These are phyloP conservation scores for Lentinula detonsa DNA, from an alignment of 768 basidiomycete genomes.

Conservation along the genomic window DNA sequence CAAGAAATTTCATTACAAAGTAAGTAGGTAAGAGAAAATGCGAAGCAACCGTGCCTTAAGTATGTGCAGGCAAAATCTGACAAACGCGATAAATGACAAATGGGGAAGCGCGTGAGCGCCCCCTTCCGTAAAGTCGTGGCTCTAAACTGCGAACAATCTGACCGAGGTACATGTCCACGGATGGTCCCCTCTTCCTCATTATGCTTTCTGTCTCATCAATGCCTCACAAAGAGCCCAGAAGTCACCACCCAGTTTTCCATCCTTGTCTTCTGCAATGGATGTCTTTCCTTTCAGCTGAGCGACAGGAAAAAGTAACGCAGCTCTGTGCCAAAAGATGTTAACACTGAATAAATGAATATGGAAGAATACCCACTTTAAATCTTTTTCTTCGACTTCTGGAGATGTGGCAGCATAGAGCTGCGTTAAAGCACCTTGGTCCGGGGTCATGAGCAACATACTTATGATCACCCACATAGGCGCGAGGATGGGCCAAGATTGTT, in stretches of 20 bases:
- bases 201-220: not conserved
- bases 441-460: not conserved
- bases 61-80: no score
- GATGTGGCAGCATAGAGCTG: conserved; percentile 17
- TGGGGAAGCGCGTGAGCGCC: no score
- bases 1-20: no score
- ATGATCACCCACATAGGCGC: not conserved
- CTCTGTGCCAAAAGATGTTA: not conserved
- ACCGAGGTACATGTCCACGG: no score
- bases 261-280: conserved; percentile 7
- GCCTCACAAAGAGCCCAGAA: conserved; percentile 9
- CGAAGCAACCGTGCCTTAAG: no score
- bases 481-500: conserved; percentile 3
- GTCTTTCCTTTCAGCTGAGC: not conserved
- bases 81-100: no score
- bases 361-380: not conserved
- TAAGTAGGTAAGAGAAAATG: no score
- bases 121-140: no score
- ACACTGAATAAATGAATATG: not conserved
- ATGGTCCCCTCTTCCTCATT: no score
- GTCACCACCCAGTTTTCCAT: conserved; percentile 7
- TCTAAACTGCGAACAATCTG: no score
- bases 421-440: conserved; percentile 14
- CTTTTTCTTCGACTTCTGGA: conserved; percentile 11
- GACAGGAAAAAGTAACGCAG: conserved; percentile 6